Evolutionary conservation across 768 basidiomycete genomes (phyloP).

Genomic region (Hericium alpestre): DNA sequence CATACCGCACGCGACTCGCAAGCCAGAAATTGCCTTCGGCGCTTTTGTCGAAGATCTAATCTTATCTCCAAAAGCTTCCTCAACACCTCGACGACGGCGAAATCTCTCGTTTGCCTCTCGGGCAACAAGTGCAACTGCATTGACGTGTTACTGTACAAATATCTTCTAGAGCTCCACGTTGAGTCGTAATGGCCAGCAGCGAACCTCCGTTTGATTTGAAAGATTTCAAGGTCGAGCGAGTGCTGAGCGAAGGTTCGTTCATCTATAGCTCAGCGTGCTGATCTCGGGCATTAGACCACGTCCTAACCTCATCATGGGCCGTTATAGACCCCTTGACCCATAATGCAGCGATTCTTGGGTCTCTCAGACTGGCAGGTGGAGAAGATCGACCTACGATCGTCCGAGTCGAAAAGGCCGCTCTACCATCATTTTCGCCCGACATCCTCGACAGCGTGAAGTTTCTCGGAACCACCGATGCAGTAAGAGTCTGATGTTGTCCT

Average conservation of each 20-base stretch:
- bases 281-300: background rate
- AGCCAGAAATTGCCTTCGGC: too few species aligned
- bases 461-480: slow-evolving; percentile 61
- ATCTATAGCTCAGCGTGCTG: too few species aligned
- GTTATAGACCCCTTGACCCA: slow-evolving; percentile 6
- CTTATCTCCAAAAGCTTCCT: too few species aligned
- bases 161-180: too few species aligned
- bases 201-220: slow-evolving; percentile 4
- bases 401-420: slow-evolving; percentile 67
- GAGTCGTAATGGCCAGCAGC: too few species aligned
- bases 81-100: too few species aligned
- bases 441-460: slow-evolving; percentile 33
- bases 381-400: slow-evolving; percentile 43
- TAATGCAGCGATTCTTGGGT: slow-evolving; percentile 6
- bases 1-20: too few species aligned
- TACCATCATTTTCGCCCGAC: slow-evolving; percentile 35
- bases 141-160: too few species aligned
- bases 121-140: too few species aligned
- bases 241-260: slow-evolving; percentile 9
- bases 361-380: background rate
- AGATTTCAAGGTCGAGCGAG: slow-evolving; percentile 6
- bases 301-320: background rate
- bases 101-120: too few species aligned
- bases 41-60: too few species aligned
- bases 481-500: slow-evolving; percentile 22